Conservation (phyloP, 163 green algal species). For the Trebouxiophyceae sp. region DNA sequence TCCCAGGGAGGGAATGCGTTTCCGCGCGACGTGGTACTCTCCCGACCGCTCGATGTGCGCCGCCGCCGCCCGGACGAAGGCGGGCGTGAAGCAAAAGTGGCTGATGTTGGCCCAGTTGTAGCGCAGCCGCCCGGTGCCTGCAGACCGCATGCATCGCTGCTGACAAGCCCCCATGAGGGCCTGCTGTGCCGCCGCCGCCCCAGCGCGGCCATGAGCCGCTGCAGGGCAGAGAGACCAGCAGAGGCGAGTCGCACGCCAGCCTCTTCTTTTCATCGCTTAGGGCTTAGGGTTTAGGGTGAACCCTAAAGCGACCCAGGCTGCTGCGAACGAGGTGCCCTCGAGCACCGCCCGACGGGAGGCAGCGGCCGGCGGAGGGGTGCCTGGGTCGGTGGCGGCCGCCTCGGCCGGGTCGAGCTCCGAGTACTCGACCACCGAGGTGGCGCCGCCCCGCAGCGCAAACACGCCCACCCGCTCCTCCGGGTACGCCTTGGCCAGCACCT, state of each 20-base stretch:
- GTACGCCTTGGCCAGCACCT: slow-evolving; percentile 70
- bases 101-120: slow-evolving; percentile 96
- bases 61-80: slow-evolving; percentile 54
- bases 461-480: slow-evolving; percentile 90
- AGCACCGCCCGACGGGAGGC: too few species aligned
- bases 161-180: too few species aligned
- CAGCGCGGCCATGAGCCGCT: background rate
- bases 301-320: too few species aligned
- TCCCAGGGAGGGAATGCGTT: slow-evolving; percentile 78
- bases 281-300: too few species aligned
- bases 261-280: too few species aligned
- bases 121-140: slow-evolving; percentile 47
- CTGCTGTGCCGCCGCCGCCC: too few species aligned
- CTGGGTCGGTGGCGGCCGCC: slow-evolving; percentile 44
- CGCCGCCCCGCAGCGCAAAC: slow-evolving; percentile 37
- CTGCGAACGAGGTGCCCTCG: too few species aligned
- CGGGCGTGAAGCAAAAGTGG: slow-evolving; percentile 83
- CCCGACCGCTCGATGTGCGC: slow-evolving; percentile 16
- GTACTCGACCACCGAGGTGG: slow-evolving; percentile 84
- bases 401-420: slow-evolving; percentile 51
- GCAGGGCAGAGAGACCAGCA: too few species aligned
- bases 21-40: slow-evolving; percentile 82
- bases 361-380: slow-evolving; percentile 1
- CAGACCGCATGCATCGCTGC: background rate
- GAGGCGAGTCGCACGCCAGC: too few species aligned